Conservation (phyloP, 331 rosid genomes). For the Malus hybrid region DNA sequence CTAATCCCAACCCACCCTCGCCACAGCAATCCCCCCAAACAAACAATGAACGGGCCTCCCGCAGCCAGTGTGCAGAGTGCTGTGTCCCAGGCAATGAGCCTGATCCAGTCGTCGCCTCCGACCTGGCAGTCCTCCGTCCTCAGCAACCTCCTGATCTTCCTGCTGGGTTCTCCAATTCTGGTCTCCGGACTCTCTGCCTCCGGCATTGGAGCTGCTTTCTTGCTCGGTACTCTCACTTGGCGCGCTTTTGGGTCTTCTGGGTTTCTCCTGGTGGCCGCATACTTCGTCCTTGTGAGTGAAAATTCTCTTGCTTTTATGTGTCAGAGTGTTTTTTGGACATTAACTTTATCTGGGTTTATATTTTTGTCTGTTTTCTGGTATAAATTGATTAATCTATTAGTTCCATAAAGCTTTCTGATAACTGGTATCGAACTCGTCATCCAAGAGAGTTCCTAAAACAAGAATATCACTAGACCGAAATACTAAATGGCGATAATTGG, state of each 20-base stretch:
- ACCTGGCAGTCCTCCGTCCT: conserved; percentile 76
- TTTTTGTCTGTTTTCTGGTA: neutral
- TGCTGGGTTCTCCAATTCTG: conserved; percentile 66
- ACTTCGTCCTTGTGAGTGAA: conserved; percentile 66
- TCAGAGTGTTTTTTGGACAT: neutral
- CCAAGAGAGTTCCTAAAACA: too few relatives aligned
- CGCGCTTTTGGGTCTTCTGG: conserved; percentile 90
- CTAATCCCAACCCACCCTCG: conserved; percentile 1
- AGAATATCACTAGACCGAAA: too few relatives aligned
- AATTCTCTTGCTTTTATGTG: neutral
- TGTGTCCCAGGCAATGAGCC: conserved; percentile 36
- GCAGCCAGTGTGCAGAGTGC: conserved; percentile 38
- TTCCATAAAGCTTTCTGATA: neutral
- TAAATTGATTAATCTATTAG: neutral
- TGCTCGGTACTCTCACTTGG: conserved; percentile 97
- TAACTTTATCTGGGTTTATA: neutral
- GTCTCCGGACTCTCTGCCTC: conserved; percentile 69
- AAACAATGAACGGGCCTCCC: conserved; percentile 26
- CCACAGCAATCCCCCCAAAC: conserved; percentile 8
- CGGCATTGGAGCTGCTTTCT: conserved; percentile 79
- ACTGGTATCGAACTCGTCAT: too few relatives aligned
- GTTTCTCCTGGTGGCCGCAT: conserved; percentile 82
- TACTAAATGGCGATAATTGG: neutral
- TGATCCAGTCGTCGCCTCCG: conserved; percentile 72
- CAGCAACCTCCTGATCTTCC: conserved; percentile 58